These are phyloP conservation scores for Eleusine coracana DNA, from an alignment of 176 grass and related monocot genomes.

Conservation along the genomic window DNA sequence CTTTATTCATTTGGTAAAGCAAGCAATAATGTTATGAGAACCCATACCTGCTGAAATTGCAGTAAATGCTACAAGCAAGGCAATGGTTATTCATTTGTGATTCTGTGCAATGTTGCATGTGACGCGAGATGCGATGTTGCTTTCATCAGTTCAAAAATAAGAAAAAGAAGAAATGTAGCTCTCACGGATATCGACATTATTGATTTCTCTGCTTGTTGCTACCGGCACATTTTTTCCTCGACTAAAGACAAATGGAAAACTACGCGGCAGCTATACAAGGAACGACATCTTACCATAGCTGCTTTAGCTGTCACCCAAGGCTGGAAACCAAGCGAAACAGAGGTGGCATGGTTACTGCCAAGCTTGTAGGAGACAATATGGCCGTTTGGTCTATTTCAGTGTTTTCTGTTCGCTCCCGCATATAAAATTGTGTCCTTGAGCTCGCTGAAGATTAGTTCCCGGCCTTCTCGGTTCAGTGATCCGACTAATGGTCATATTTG, in stretches of 20 bases:
- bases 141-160: background rate
- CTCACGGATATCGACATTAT: background rate
- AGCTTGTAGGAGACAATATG: too few species aligned
- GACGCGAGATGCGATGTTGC: background rate
- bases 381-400: too few species aligned
- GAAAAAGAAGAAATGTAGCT: background rate
- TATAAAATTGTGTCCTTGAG: too few species aligned
- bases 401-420: too few species aligned
- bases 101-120: background rate
- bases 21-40: constrained; percentile 18
- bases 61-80: background rate
- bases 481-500: background rate
- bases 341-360: too few species aligned
- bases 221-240: background rate
- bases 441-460: too few species aligned
- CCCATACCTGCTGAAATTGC: background rate
- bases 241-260: background rate
- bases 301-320: background rate
- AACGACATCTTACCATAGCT: constrained; percentile 17
- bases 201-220: background rate
- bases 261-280: constrained; percentile 1
- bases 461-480: too few species aligned
- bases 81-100: background rate
- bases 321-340: too few species aligned
- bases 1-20: background rate